These are phyloP conservation scores for Jackrogersella minutella DNA, from an alignment of 495 filamentous ascomycete species.

Conservation along the genomic window DNA sequence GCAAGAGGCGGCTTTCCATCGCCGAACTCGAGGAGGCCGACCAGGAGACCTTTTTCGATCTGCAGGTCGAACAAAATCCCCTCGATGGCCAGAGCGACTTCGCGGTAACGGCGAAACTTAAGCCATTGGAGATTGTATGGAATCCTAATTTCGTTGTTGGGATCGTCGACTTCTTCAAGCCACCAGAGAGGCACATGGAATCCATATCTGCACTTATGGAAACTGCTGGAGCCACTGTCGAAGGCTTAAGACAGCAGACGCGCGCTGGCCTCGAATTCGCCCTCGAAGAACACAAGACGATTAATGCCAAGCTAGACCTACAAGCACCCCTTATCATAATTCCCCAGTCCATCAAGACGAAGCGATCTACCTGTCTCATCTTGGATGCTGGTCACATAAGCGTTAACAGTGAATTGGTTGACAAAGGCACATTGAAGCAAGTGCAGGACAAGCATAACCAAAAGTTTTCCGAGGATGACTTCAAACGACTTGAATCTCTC, in stretches of 20 bases:
- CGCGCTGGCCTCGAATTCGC: constrained; percentile 95
- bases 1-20: constrained; percentile 60
- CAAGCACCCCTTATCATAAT: constrained; percentile 96
- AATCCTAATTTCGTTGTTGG: constrained; percentile 92
- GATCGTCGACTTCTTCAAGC: constrained; percentile 91
- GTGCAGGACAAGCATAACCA: constrained; percentile 90
- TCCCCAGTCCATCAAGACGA: constrained; percentile 85
- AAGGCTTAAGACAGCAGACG: constrained; percentile 93
- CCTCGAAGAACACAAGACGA: constrained; percentile 94
- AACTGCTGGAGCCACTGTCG: constrained; percentile 91
- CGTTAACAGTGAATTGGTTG: constrained; percentile 90
- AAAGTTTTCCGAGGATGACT: constrained; percentile 87
- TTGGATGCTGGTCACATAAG: constrained; percentile 95
- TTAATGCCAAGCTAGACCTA: constrained; percentile 94
- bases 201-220: constrained; percentile 95
- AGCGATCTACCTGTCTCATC: constrained; percentile 85
- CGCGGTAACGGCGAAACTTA: constrained; percentile 87
- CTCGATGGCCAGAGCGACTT: constrained; percentile 91
- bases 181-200: constrained; percentile 96
- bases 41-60: constrained; percentile 84
- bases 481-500: constrained; percentile 81
- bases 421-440: constrained; percentile 85
- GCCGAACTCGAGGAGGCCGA: constrained; percentile 67
- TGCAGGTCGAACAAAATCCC: constrained; percentile 93
- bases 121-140: constrained; percentile 95